phyloP scores from a whole-genome alignment of 2,329 filamentous ascomycete genomes.

The Aspergillus neoniger region DNA sequence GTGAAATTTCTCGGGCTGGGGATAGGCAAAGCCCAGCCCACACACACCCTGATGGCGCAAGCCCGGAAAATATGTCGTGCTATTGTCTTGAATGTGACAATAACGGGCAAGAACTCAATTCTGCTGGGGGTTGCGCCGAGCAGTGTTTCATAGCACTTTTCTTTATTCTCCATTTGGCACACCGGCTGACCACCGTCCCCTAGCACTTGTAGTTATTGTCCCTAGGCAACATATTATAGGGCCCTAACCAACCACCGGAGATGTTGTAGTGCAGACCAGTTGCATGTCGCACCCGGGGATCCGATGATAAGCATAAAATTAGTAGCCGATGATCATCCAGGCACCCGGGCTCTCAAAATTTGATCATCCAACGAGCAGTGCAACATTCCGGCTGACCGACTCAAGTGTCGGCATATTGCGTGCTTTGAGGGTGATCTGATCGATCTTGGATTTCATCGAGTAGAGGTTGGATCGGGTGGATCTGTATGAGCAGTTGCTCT shows the following conservation, averaged over 20 bases:
- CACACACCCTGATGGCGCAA: slow-evolving; percentile 3
- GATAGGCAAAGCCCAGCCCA: neutral
- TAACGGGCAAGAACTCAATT: neutral
- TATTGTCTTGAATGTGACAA: neutral
- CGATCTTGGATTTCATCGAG: neutral
- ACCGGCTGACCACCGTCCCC: neutral
- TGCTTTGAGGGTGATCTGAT: slow-evolving; percentile 20
- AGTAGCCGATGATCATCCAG: slow-evolving; percentile 3
- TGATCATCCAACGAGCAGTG: neutral
- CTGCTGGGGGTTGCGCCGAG: neutral
- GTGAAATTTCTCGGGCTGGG: neutral
- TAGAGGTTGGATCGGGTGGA: slow-evolving; percentile 5
- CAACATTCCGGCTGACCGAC: slow-evolving; percentile 3
- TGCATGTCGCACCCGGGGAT: neutral
- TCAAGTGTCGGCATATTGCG: slow-evolving; percentile 21
- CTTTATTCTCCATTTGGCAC: neutral
- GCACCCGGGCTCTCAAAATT: neutral
- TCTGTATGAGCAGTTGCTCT: slow-evolving; percentile 1
- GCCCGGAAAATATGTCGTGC: slow-evolving; percentile 4
- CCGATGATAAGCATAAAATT: slow-evolving; percentile 6
- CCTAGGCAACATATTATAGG: neutral
- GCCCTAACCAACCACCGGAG: neutral
- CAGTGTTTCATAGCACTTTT: neutral
- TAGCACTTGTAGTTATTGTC: neutral
- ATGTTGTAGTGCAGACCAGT: neutral